Evolutionary conservation across 2,329 filamentous ascomycete species (phyloP).

Genomic region (Beauveria sp.): DNA sequence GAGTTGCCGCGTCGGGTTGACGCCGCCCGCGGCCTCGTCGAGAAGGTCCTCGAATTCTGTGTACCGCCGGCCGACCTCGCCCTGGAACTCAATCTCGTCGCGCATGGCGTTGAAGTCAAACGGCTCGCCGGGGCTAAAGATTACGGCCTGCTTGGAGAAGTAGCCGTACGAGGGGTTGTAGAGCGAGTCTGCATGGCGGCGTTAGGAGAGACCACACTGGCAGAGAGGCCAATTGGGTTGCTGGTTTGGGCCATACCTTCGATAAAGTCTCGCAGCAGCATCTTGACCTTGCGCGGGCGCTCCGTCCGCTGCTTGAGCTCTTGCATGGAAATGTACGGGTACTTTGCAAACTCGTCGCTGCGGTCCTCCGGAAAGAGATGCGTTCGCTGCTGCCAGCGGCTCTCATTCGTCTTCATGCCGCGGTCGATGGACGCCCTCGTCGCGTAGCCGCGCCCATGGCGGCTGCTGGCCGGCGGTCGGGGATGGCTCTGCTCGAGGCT

Average conservation of each 20-base stretch:
- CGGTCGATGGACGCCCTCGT: constrained; percentile 25
- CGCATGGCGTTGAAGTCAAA: constrained; percentile 78
- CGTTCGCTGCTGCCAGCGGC: constrained; percentile 78
- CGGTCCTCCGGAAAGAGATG: constrained; percentile 70
- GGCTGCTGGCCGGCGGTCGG: neutral
- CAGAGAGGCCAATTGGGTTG: neutral
- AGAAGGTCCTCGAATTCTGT: constrained; percentile 83
- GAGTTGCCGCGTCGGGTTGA: constrained; percentile 72
- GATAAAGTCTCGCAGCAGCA: constrained; percentile 95
- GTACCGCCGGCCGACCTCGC: constrained; percentile 69
- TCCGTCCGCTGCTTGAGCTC: constrained; percentile 65
- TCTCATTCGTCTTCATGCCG: constrained; percentile 48
- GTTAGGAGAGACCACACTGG: too few species aligned
- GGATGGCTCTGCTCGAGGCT: constrained; percentile 11
- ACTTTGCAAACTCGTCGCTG: constrained; percentile 70
- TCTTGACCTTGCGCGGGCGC: constrained; percentile 82
- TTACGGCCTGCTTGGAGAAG: constrained; percentile 92
- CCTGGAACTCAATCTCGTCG: constrained; percentile 81
- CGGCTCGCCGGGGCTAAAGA: constrained; percentile 85
- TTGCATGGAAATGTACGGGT: constrained; percentile 77
- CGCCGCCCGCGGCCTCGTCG: constrained; percentile 57
- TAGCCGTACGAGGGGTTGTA: constrained; percentile 95
- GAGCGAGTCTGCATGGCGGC: constrained; percentile 62
- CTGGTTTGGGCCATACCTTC: constrained; percentile 54
- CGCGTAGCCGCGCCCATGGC: constrained; percentile 16